Conservation (phyloP, 2,329 filamentous ascomycete species). For the Clarireedia sp. region DNA sequence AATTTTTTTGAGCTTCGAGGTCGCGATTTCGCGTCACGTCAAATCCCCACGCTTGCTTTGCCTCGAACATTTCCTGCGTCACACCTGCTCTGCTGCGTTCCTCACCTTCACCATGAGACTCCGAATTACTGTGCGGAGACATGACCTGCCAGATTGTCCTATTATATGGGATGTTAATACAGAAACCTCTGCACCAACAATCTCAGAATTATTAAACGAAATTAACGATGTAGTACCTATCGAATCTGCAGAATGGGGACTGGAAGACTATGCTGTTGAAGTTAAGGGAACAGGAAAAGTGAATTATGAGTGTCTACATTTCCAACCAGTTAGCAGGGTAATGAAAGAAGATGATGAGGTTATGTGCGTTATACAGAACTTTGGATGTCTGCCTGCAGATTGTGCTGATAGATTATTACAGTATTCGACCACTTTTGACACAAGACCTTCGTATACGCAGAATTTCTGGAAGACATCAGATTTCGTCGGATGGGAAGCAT, state of each 20-base stretch:
- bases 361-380: constrained; percentile 45
- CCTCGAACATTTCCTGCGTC: background rate
- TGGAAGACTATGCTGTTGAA: constrained; percentile 86
- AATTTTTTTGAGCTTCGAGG: background rate
- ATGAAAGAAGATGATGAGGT: constrained; percentile 80
- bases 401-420: constrained; percentile 29
- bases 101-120: constrained; percentile 52
- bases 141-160: constrained; percentile 63
- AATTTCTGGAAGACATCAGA: constrained; percentile 72
- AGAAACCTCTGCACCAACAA: constrained; percentile 46
- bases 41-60: constrained; percentile 2
- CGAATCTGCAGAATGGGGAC: constrained; percentile 70
- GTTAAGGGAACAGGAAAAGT: constrained; percentile 46
- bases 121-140: constrained; percentile 63
- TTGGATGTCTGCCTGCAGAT: background rate
- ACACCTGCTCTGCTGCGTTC: constrained; percentile 4
- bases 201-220: constrained; percentile 68
- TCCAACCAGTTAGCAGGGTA: constrained; percentile 59
- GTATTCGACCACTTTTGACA: constrained; percentile 69
- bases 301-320: constrained; percentile 83
- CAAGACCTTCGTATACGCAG: constrained; percentile 67
- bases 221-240: constrained; percentile 76
- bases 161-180: constrained; percentile 61
- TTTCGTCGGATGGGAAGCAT: constrained; percentile 68
- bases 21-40: background rate